A percentile compares a stretch with the other conserved stretches of the same genome.
These are phyloP conservation scores for Aspergillus puulaauensis DNA, from an alignment of 2,329 filamentous ascomycete genomes.

Conservation along the genomic window DNA sequence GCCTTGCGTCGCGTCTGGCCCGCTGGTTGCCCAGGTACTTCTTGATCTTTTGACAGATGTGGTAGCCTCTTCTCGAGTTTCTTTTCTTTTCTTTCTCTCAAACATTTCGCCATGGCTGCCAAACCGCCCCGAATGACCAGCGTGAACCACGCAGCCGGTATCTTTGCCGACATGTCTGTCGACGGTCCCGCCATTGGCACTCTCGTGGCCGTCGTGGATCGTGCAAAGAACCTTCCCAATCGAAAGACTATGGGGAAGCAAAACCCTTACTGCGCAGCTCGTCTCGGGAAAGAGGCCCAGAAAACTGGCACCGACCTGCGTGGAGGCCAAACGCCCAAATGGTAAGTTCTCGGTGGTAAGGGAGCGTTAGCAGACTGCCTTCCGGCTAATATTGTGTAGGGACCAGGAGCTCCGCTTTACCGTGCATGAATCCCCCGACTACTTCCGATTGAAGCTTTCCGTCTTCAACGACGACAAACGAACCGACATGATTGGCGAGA, in stretches of 20 bases:
- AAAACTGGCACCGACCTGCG: conserved; percentile 93
- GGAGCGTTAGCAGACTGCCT: background rate
- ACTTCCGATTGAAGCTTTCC: conserved; percentile 91
- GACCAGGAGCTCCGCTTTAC: conserved; percentile 95
- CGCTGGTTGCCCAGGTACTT: conserved; percentile 1
- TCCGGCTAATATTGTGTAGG: conserved; percentile 54
- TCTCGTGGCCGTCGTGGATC: conserved; percentile 85
- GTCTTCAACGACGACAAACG: conserved; percentile 98
- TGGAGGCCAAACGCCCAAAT: conserved; percentile 92
- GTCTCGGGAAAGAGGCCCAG: conserved; percentile 93
- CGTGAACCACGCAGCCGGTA: conserved; percentile 78
- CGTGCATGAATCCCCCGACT: conserved; percentile 94
- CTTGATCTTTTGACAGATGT: conserved; percentile 6
- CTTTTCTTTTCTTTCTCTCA: background rate
- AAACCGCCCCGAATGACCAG: conserved; percentile 6
- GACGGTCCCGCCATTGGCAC: conserved; percentile 94
- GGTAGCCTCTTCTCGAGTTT: background rate
- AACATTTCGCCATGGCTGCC: conserved; percentile 6
- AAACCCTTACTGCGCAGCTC: conserved; percentile 92
- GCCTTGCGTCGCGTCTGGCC: background rate
- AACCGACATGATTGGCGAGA: conserved; percentile 93
- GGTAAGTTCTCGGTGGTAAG: conserved; percentile 57
- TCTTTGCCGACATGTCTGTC: conserved; percentile 89
- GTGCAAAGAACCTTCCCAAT: conserved; percentile 96
- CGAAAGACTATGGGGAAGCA: conserved; percentile 97